Evolutionary conservation across 768 basidiomycete genomes (phyloP).

Genomic region (Strobilomyces dryophilus): DNA sequence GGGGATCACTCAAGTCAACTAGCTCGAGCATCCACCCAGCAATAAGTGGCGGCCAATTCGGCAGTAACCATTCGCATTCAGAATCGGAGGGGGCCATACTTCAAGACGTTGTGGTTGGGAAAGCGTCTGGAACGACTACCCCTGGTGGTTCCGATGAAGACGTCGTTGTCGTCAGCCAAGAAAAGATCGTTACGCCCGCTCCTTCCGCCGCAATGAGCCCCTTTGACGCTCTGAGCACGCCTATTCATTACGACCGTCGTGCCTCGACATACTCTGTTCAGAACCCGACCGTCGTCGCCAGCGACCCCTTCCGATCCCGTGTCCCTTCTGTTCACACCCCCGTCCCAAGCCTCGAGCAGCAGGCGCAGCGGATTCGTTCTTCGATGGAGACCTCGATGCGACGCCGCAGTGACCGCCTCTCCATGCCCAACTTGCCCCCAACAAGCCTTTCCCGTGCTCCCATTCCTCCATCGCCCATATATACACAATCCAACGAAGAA

Average conservation of each 20-base stretch:
- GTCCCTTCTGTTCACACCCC: slow-evolving; percentile 9
- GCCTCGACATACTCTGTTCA: slow-evolving; percentile 19
- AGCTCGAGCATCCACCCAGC: slow-evolving; percentile 12
- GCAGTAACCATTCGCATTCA: slow-evolving; percentile 10
- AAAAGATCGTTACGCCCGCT: slow-evolving; percentile 20
- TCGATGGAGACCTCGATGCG: slow-evolving; percentile 28
- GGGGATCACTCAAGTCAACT: slow-evolving; percentile 28
- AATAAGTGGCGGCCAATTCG: neutral
- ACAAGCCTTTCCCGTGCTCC: slow-evolving; percentile 12
- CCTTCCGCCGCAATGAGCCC: slow-evolving; percentile 15
- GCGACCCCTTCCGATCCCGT: slow-evolving; percentile 10
- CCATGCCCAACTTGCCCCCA: slow-evolving; percentile 25
- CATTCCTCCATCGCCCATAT: slow-evolving; percentile 11
- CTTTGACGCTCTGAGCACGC: slow-evolving; percentile 17
- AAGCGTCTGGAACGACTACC: slow-evolving; percentile 12
- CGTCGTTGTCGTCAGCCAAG: slow-evolving; percentile 11
- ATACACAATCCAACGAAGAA: slow-evolving; percentile 24
- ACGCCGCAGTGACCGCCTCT: slow-evolving; percentile 27
- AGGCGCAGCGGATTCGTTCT: slow-evolving; percentile 29
- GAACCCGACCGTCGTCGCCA: neutral
- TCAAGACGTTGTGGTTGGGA: slow-evolving; percentile 11
- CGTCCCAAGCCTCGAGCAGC: slow-evolving; percentile 23
- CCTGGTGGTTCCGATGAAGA: slow-evolving; percentile 24
- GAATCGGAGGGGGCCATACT: slow-evolving; percentile 20
- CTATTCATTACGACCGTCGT: slow-evolving; percentile 16